Evolutionary conservation across 2,329 filamentous ascomycete species (phyloP).

Genomic region (Ophiocordyceps robertsii): DNA sequence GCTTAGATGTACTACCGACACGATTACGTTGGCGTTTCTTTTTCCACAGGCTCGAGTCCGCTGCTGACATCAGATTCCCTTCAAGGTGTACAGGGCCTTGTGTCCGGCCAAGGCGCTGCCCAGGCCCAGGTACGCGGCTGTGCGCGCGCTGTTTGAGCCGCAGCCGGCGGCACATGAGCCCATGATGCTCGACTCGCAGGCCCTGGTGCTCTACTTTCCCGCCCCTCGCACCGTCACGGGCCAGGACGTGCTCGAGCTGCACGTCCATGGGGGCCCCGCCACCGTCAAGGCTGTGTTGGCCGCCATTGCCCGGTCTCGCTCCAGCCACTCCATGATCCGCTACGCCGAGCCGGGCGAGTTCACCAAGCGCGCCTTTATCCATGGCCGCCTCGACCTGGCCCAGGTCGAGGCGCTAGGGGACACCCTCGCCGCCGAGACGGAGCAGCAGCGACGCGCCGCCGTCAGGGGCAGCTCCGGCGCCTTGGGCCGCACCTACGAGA

Average conservation of each 20-base stretch:
- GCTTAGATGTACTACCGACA: slow-evolving; percentile 49
- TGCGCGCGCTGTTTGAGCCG: slow-evolving; percentile 60
- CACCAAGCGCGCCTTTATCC: slow-evolving; percentile 81
- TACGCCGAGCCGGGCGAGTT: slow-evolving; percentile 96
- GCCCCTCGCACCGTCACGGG: slow-evolving; percentile 75
- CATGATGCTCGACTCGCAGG: slow-evolving; percentile 62
- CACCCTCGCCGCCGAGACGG: slow-evolving; percentile 59
- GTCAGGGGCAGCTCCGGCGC: slow-evolving; percentile 62
- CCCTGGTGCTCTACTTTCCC: slow-evolving; percentile 74
- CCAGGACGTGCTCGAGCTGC: slow-evolving; percentile 83
- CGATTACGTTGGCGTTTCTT: background rate
- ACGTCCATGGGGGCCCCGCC: slow-evolving; percentile 85
- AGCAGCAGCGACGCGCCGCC: slow-evolving; percentile 81
- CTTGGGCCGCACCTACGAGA: slow-evolving; percentile 65
- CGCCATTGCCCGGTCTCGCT: slow-evolving; percentile 50
- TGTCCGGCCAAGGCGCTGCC: slow-evolving; percentile 33
- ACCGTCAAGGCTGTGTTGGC: slow-evolving; percentile 75
- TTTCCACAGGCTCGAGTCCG: background rate
- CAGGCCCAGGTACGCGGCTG: slow-evolving; percentile 45
- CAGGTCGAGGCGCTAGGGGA: slow-evolving; percentile 62
- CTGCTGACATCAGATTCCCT: background rate
- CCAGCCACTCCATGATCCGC: slow-evolving; percentile 37
- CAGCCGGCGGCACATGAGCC: slow-evolving; percentile 4
- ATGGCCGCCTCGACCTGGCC: slow-evolving; percentile 71
- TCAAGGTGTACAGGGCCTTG: slow-evolving; percentile 34